Evolutionary conservation across 1,139 yeast genomes (phyloP).

Genomic region (Yamadazyma triangularis): DNA sequence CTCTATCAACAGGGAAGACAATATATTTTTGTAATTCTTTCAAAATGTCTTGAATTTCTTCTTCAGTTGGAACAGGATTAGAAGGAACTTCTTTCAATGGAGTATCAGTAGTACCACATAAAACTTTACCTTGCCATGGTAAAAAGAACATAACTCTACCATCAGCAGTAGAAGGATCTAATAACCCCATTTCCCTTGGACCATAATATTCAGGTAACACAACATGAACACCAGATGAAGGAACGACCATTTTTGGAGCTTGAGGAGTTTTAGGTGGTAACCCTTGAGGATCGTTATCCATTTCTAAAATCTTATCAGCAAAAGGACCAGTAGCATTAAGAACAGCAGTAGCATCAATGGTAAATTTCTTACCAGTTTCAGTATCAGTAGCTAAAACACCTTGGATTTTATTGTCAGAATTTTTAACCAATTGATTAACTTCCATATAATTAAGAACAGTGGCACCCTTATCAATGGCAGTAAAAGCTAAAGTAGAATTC

Average conservation of each 20-base stretch:
- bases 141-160: constrained; percentile 96
- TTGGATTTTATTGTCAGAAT: constrained; percentile 49
- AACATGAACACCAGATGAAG: constrained; percentile 91
- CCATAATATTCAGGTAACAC: constrained; percentile 91
- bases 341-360: constrained; percentile 65
- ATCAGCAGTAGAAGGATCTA: constrained; percentile 90
- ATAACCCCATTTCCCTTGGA: constrained; percentile 81
- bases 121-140: constrained; percentile 97
- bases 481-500: constrained; percentile 79
- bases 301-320: constrained; percentile 77
- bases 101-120: constrained; percentile 95
- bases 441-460: constrained; percentile 84
- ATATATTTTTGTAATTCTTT: constrained; percentile 86
- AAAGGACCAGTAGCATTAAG: constrained; percentile 96
- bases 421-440: constrained; percentile 71
- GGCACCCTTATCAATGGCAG: constrained; percentile 87
- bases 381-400: constrained; percentile 78
- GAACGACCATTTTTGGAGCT: constrained; percentile 79
- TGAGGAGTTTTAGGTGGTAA: constrained; percentile 49
- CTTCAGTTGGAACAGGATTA: constrained; percentile 84
- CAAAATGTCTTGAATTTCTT: constrained; percentile 84
- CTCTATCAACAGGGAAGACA: constrained; percentile 83
- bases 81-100: constrained; percentile 72
- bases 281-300: constrained; percentile 74
- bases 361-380: constrained; percentile 63